Conservation (phyloP, 768 basidiomycete species). For the Mycena leptocephala region DNA sequence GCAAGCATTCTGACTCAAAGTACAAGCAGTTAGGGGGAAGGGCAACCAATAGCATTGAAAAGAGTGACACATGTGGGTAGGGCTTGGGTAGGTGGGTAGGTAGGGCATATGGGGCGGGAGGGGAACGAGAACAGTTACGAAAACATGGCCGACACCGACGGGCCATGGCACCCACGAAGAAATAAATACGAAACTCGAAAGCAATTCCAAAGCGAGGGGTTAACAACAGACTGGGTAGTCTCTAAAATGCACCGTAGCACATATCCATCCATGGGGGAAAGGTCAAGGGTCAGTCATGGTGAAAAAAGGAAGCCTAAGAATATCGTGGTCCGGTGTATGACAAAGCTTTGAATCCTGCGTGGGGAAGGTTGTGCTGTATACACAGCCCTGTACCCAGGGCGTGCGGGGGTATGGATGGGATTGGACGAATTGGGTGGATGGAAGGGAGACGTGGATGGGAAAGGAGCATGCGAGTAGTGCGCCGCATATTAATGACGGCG, state of each 20-base stretch:
- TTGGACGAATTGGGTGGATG: not conserved
- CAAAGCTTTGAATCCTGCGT: conserved; percentile 14
- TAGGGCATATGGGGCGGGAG: not conserved
- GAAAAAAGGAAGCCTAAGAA: not conserved
- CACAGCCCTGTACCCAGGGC: conserved; percentile 26
- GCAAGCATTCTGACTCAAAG: too few species aligned
- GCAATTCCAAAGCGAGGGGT: conserved; percentile 12
- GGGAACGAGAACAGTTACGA: not conserved
- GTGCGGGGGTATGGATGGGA: not conserved
- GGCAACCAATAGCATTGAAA: not conserved
- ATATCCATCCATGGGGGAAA: not conserved
- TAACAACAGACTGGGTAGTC: not conserved
- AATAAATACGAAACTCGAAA: conserved; percentile 24
- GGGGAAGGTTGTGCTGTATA: not conserved
- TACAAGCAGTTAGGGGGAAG: too few species aligned
- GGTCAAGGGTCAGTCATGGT: not conserved
- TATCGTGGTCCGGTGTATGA: conserved; percentile 25
- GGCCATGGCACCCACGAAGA: not conserved
- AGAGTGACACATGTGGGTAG: not conserved
- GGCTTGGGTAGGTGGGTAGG: not conserved
- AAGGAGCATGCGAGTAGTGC: conserved; percentile 8
- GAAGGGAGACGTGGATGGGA: not conserved
- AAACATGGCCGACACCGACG: not conserved
- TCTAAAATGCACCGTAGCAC: conserved; percentile 5
- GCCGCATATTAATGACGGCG: conserved; percentile 5